phyloP scores from a whole-genome alignment of 1,284 basidiomycete species.

The Neonothopanus nambi region DNA sequence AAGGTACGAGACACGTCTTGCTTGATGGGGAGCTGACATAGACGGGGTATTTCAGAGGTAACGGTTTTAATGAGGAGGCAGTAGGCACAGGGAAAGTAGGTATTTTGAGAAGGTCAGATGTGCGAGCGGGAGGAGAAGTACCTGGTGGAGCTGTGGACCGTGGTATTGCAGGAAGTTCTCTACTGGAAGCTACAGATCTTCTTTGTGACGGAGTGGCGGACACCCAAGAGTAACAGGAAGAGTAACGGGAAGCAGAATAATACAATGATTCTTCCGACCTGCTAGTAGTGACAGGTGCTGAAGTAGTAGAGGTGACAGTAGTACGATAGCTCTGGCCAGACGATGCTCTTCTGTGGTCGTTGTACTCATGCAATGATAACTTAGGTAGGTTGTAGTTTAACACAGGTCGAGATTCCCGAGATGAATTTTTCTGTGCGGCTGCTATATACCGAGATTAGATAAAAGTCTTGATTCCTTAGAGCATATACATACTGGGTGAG shows the following conservation, averaged over 20 bases:
- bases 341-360: slow-evolving; percentile 14
- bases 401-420: slow-evolving; percentile 1
- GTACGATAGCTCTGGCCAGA: slow-evolving; percentile 11
- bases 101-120: slow-evolving; percentile 21
- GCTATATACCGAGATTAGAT: no score
- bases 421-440: not conserved
- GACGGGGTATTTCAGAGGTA: slow-evolving; percentile 37
- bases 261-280: slow-evolving; percentile 6
- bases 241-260: slow-evolving; percentile 6
- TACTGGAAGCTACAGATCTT: slow-evolving; percentile 4
- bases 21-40: slow-evolving; percentile 42
- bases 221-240: no score
- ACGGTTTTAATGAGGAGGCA: slow-evolving; percentile 29
- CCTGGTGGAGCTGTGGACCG: slow-evolving; percentile 10
- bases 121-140: slow-evolving; percentile 13
- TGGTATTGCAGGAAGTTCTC: slow-evolving; percentile 16
- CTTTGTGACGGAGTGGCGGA: slow-evolving; percentile 3
- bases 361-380: not conserved
- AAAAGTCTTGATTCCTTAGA: not conserved
- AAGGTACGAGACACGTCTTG: slow-evolving; percentile 61
- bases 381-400: not conserved
- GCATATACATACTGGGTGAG: slow-evolving; percentile 1
- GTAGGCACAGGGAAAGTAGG: slow-evolving; percentile 15
- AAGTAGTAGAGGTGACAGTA: slow-evolving; percentile 10
- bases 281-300: slow-evolving; percentile 4